Conservation (phyloP, 2,329 filamentous ascomycete species). For the Dothistroma septosporum region DNA sequence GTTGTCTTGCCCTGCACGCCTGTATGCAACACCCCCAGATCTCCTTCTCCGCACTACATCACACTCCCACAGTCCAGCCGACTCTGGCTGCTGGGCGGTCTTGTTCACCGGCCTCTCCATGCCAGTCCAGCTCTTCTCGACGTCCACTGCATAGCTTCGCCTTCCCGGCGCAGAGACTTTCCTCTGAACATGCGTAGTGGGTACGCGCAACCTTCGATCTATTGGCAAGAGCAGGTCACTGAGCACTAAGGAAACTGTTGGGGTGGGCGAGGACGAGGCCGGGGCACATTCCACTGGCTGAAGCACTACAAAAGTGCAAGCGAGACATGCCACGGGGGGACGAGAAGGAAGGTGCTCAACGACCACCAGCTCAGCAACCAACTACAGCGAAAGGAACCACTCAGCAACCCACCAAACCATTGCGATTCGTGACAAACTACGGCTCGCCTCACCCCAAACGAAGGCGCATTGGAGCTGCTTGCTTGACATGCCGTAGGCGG, state of each 20-base stretch:
- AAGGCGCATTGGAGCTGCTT: slow-evolving; percentile 71
- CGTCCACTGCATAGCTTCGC: not conserved
- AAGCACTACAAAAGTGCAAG: slow-evolving; percentile 1
- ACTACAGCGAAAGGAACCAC: slow-evolving; percentile 4
- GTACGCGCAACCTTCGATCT: not conserved
- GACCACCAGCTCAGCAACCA: slow-evolving; percentile 4
- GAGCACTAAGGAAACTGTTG: slow-evolving; percentile 6
- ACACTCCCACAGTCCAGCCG: not conserved
- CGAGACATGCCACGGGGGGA: slow-evolving; percentile 21
- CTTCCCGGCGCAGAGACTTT: not conserved
- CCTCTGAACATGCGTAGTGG: not conserved
- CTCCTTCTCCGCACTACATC: not conserved
- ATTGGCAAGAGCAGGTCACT: not conserved
- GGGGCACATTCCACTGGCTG: not conserved
- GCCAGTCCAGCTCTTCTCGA: not conserved
- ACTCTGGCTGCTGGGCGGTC: not conserved
- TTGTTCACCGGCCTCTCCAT: not conserved
- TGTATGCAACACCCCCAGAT: not conserved
- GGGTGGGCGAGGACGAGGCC: slow-evolving; percentile 5
- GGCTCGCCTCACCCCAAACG: slow-evolving; percentile 75
- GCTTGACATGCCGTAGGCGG: slow-evolving; percentile 47
- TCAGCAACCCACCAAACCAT: slow-evolving; percentile 21
- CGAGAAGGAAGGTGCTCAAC: not conserved
- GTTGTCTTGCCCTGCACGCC: no score
- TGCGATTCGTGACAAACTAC: slow-evolving; percentile 75